phyloP scores from a whole-genome alignment of 768 basidiomycete species.

The Auricularia sp. region DNA sequence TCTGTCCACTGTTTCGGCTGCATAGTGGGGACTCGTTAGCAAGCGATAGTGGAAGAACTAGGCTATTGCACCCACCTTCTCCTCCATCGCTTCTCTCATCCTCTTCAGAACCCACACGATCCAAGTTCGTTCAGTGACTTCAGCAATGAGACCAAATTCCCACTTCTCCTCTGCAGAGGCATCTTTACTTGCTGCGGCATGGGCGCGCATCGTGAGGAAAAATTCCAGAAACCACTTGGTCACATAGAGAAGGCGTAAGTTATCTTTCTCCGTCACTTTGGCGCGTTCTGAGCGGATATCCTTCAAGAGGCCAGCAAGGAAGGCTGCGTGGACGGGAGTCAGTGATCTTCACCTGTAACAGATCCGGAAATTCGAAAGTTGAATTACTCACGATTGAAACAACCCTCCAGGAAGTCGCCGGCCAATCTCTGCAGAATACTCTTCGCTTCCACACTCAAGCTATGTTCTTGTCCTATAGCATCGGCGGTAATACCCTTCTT shows the following conservation, averaged over 20 bases:
- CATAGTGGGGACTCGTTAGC: no score
- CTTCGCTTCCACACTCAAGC: no score
- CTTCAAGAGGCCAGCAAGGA: conserved; percentile 73
- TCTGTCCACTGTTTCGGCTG: conserved; percentile 95
- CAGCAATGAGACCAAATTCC: conserved; percentile 66
- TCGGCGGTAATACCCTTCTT: conserved; percentile 67
- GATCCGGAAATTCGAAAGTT: no score
- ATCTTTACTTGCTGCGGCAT: conserved; percentile 26
- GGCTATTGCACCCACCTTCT: conserved; percentile 65
- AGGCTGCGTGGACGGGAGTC: conserved; percentile 45
- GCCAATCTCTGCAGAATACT: conserved; percentile 58
- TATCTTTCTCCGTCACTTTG: conserved; percentile 89
- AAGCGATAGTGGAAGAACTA: background rate
- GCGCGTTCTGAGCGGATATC: conserved; percentile 89
- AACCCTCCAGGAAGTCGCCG: conserved; percentile 62
- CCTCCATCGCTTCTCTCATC: conserved; percentile 83
- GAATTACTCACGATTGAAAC: conserved; percentile 72
- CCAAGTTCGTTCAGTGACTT: conserved; percentile 81
- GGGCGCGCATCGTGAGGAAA: conserved; percentile 54
- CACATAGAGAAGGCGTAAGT: conserved; percentile 77
- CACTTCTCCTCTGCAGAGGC: conserved; percentile 22
- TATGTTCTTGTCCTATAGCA: conserved; percentile 53
- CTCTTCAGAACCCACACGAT: conserved; percentile 87
- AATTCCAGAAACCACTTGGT: conserved; percentile 89
- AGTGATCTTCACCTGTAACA: no score